These are phyloP conservation scores for Cyclostephanos invisitatus DNA, from an alignment of 108 stramenopile genomes.

Conservation along the genomic window DNA sequence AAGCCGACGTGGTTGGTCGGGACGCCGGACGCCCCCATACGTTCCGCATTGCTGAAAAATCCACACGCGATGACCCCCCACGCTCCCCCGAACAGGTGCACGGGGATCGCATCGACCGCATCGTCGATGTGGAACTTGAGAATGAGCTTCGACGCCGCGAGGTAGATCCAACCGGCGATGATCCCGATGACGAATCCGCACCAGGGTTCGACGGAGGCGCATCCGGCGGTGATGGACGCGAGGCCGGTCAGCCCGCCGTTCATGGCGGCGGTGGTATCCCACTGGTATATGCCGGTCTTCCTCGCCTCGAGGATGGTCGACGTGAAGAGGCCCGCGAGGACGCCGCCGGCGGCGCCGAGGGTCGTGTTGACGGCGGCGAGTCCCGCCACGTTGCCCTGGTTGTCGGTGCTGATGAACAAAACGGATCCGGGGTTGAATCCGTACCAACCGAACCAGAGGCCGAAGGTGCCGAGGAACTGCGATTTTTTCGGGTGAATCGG, in stretches of 20 bases:
- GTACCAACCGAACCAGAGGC: constrained; percentile 90
- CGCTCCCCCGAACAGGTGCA: constrained; percentile 77
- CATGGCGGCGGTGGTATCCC: constrained; percentile 63
- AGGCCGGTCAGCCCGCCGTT: constrained; percentile 68
- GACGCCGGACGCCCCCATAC: constrained; percentile 18
- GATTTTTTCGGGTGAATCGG: neutral
- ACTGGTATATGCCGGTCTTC: constrained; percentile 44
- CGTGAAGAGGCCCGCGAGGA: constrained; percentile 68
- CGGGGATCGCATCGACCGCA: constrained; percentile 70
- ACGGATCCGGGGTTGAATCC: constrained; percentile 92
- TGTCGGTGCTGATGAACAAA: constrained; percentile 43
- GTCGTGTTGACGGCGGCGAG: constrained; percentile 82
- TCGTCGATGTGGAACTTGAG: constrained; percentile 63
- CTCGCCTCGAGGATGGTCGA: constrained; percentile 50
- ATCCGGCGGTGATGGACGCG: constrained; percentile 74
- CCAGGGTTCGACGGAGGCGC: constrained; percentile 73
- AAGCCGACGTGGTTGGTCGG: constrained; percentile 33
- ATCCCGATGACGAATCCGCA: constrained; percentile 76
- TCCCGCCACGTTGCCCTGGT: constrained; percentile 55
- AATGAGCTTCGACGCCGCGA: constrained; percentile 41
- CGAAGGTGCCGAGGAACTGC: constrained; percentile 75
- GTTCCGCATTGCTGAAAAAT: constrained; percentile 38
- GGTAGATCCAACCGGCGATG: constrained; percentile 63
- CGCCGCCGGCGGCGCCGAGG: constrained; percentile 56
- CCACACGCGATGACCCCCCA: constrained; percentile 82